phyloP scores from a whole-genome alignment of 2,329 filamentous ascomycete species.

The Colletotrichum sp. region DNA sequence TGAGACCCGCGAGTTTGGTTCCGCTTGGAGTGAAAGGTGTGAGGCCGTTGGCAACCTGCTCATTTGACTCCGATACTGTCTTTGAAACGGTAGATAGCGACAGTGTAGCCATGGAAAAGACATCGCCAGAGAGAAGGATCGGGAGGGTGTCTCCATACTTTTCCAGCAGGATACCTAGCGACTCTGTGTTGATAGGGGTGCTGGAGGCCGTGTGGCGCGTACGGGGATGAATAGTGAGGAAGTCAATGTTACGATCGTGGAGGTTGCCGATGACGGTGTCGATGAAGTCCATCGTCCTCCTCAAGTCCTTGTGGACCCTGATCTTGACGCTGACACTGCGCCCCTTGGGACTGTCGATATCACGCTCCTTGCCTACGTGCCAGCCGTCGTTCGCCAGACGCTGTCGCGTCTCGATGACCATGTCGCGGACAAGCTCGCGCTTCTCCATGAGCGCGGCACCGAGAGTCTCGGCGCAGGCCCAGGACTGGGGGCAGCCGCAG shows the following conservation, averaged over 20 bases:
- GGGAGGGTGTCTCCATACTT: conserved; percentile 61
- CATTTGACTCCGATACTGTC: neutral
- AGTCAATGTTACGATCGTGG: conserved; percentile 62
- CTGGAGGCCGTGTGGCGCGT: conserved; percentile 65
- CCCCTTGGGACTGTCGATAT: conserved; percentile 48
- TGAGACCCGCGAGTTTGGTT: conserved; percentile 65
- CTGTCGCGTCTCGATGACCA: conserved; percentile 63
- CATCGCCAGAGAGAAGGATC: conserved; percentile 71
- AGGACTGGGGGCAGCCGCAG: conserved; percentile 75
- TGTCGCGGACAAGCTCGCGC: conserved; percentile 68
- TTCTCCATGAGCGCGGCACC: conserved; percentile 73
- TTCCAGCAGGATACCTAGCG: conserved; percentile 60
- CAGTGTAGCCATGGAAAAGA: conserved; percentile 61
- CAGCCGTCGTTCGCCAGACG: conserved; percentile 58
- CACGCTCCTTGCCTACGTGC: conserved; percentile 48
- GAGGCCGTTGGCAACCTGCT: neutral
- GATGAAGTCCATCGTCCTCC: conserved; percentile 66
- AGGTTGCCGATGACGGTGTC: conserved; percentile 62
- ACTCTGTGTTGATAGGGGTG: conserved; percentile 64
- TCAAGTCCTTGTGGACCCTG: conserved; percentile 68
- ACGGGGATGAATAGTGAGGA: conserved; percentile 74
- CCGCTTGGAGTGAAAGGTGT: conserved; percentile 34
- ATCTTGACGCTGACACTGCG: conserved; percentile 74
- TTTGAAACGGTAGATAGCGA: conserved; percentile 41
- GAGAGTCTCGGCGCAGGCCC: conserved; percentile 72